phyloP scores from a whole-genome alignment of 257 asterid genomes.

The Paraleonurus japonicus region DNA sequence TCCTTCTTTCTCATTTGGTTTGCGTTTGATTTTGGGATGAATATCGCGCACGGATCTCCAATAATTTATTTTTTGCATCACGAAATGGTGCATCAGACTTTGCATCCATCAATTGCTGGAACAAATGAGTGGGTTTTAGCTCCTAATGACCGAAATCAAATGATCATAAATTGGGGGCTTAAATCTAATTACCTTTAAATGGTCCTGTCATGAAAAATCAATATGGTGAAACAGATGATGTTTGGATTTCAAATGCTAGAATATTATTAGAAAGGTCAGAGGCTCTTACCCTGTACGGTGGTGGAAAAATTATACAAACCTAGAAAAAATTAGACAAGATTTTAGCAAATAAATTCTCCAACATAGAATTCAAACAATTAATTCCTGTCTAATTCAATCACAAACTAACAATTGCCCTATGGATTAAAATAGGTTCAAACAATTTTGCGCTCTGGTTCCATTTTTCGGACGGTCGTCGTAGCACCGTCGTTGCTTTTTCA shows the following conservation, averaged over 20 bases:
- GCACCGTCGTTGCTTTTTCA: too few relatives aligned
- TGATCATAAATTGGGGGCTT: background rate
- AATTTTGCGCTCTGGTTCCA: too few relatives aligned
- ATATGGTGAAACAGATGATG: background rate
- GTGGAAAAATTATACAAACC: too few relatives aligned
- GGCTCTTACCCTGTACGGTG: too few relatives aligned
- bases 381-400: too few relatives aligned
- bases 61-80: constrained; percentile 66
- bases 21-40: constrained; percentile 47
- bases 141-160: background rate
- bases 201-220: constrained; percentile 56
- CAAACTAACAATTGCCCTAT: too few relatives aligned
- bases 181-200: constrained; percentile 52
- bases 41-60: constrained; percentile 65
- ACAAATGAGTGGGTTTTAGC: constrained; percentile 10
- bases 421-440: too few relatives aligned
- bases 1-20: constrained; percentile 55
- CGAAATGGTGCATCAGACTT: constrained; percentile 76
- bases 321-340: too few relatives aligned
- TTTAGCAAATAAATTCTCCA: too few relatives aligned
- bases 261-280: background rate
- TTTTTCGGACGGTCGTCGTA: too few relatives aligned
- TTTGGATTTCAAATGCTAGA: constrained; percentile 7
- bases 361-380: too few relatives aligned
- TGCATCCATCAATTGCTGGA: constrained; percentile 83